Evolutionary conservation across 1,284 basidiomycete species (phyloP).

Genomic region (Leucoagaricus sp.): DNA sequence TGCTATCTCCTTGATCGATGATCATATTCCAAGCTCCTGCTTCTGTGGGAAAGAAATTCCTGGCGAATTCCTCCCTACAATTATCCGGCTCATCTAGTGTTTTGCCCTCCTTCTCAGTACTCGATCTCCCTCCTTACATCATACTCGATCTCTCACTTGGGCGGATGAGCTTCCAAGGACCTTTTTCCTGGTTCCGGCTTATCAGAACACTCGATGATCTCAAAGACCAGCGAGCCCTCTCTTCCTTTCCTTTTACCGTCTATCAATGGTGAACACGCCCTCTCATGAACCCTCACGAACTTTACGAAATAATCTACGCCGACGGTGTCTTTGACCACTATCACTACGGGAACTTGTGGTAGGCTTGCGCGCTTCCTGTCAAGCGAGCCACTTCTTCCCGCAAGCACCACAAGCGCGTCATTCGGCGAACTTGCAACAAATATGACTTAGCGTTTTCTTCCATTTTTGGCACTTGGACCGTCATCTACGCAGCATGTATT

Average conservation of each 20-base stretch:
- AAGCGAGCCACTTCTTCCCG: not conserved
- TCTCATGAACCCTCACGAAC: slow-evolving; percentile 50
- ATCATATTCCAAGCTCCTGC: slow-evolving; percentile 21
- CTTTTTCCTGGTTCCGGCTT: slow-evolving; percentile 8
- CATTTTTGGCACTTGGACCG: slow-evolving; percentile 7
- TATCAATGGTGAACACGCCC: slow-evolving; percentile 40
- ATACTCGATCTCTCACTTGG: slow-evolving; percentile 10
- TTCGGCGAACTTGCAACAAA: not conserved
- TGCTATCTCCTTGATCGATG: slow-evolving; percentile 37
- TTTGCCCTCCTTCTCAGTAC: slow-evolving; percentile 15
- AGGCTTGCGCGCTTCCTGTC: not conserved
- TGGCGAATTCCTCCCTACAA: slow-evolving; percentile 29
- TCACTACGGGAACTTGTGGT: not conserved
- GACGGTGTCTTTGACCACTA: slow-evolving; percentile 4
- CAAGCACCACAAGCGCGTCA: not conserved
- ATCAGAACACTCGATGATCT: slow-evolving; percentile 18
- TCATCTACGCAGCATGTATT: slow-evolving; percentile 17
- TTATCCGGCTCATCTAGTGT: slow-evolving; percentile 22
- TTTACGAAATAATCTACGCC: slow-evolving; percentile 27
- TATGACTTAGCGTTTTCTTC: slow-evolving; percentile 5
- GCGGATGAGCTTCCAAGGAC: slow-evolving; percentile 1
- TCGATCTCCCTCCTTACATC: slow-evolving; percentile 21
- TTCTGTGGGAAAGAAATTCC: slow-evolving; percentile 33
- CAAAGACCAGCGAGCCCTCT: slow-evolving; percentile 5
- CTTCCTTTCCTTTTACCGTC: slow-evolving; percentile 22